Evolutionary conservation across 495 filamentous ascomycete species (phyloP).

Genomic region (Penicillium fimorum): DNA sequence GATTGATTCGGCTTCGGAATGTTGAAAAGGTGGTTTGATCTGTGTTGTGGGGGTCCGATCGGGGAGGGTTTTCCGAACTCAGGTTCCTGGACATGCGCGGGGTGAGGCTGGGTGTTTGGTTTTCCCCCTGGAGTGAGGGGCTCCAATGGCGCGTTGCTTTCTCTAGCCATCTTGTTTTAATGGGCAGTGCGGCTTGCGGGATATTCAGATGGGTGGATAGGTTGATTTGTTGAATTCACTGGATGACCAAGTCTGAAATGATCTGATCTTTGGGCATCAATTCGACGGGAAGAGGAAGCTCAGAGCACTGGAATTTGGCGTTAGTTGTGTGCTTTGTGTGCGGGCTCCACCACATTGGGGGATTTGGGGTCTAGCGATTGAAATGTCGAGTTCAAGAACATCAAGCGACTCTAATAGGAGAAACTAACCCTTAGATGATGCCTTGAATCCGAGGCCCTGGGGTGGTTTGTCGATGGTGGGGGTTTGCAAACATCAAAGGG

Average conservation of each 20-base stretch:
- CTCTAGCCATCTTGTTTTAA: slow-evolving; percentile 37
- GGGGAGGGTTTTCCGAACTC: slow-evolving; percentile 62
- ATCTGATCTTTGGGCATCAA: not conserved
- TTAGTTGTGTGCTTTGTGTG: slow-evolving; percentile 2
- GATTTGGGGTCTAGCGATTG: not conserved
- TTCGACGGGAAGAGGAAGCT: not conserved
- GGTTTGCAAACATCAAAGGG: slow-evolving; percentile 15
- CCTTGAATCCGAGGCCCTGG: not conserved
- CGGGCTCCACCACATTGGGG: not conserved
- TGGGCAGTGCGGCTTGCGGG: not conserved
- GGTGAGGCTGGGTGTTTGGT: slow-evolving; percentile 28
- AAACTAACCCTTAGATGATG: not conserved
- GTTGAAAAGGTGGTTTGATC: slow-evolving; percentile 49
- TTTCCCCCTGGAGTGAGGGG: slow-evolving; percentile 32
- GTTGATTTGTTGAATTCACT: not conserved
- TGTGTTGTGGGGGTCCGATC: slow-evolving; percentile 44
- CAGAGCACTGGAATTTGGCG: not conserved
- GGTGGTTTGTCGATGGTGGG: slow-evolving; percentile 13
- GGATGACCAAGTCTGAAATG: not conserved
- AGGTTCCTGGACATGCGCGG: slow-evolving; percentile 36
- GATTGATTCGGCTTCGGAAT: slow-evolving; percentile 49
- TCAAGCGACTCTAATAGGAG: not conserved
- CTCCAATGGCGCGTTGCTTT: slow-evolving; percentile 40
- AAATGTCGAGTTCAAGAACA: not conserved
- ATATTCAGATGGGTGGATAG: not conserved